Conservation (phyloP, 1,284 basidiomycete genomes). For the Melampsora larici-populina region DNA sequence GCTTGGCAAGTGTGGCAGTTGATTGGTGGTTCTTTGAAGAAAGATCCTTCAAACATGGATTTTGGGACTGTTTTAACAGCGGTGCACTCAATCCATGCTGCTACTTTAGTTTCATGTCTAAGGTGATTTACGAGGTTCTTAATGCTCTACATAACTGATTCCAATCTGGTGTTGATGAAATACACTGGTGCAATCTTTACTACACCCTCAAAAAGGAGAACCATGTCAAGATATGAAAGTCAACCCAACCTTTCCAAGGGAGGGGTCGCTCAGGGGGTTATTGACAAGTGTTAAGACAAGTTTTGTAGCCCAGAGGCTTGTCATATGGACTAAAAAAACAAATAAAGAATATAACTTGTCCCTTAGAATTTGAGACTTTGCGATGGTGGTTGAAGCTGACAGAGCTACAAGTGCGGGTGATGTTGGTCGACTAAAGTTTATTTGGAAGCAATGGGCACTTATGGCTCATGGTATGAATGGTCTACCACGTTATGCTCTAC, state of each 20-base stretch:
- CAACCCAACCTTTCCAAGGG: neutral
- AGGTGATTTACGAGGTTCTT: neutral
- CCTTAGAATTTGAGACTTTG: conserved; percentile 17
- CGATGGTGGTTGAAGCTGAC: conserved; percentile 13
- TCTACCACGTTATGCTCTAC: conserved; percentile 13
- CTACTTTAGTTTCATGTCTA: conserved; percentile 2
- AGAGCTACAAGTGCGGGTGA: neutral
- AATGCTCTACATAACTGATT: too few species aligned
- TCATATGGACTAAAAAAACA: neutral
- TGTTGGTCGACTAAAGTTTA: neutral
- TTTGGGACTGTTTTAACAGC: conserved; percentile 5
- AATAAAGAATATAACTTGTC: neutral
- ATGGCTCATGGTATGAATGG: conserved; percentile 24
- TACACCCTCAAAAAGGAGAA: neutral
- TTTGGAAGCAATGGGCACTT: conserved; percentile 17
- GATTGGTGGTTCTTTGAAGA: neutral
- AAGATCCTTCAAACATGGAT: neutral
- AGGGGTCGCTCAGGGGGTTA: neutral
- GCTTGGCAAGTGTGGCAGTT: conserved; percentile 2
- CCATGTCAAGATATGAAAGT: neutral
- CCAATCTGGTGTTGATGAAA: neutral
- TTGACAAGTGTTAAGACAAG: neutral
- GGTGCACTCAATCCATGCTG: conserved; percentile 14
- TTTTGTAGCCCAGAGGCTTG: conserved; percentile 1
- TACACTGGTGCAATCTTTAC: too few species aligned